These are phyloP conservation scores for Ophiobolus disseminans DNA, from an alignment of 2,329 filamentous ascomycete species.

Conservation along the genomic window DNA sequence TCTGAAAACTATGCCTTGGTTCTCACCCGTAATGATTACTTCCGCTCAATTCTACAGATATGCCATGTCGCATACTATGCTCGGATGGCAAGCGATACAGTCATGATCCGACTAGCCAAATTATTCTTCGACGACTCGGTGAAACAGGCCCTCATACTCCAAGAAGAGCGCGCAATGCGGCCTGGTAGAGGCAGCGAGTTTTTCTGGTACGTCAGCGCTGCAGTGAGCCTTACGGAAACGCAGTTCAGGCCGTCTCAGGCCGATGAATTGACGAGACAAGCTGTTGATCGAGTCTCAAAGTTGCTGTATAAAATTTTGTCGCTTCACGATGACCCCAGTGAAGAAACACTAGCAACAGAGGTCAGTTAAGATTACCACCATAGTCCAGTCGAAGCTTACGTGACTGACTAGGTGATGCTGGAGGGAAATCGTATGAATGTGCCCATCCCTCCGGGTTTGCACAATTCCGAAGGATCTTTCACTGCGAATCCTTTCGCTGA, in stretches of 20 bases:
- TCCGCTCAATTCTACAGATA: slow-evolving; percentile 24
- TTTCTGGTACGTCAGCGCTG: slow-evolving; percentile 46
- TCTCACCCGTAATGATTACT: slow-evolving; percentile 28
- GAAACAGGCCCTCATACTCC: slow-evolving; percentile 37
- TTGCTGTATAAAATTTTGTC: slow-evolving; percentile 28
- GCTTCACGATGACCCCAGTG: slow-evolving; percentile 22
- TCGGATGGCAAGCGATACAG: slow-evolving; percentile 6
- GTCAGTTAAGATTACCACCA: slow-evolving; percentile 6
- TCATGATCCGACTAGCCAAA: slow-evolving; percentile 16
- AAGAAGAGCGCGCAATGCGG: slow-evolving; percentile 42
- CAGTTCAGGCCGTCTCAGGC: slow-evolving; percentile 26
- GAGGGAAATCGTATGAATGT: background rate
- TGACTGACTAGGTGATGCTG: slow-evolving; percentile 5
- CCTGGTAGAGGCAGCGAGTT: slow-evolving; percentile 47
- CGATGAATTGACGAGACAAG: slow-evolving; percentile 30
- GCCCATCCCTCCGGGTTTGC: background rate
- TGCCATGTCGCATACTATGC: slow-evolving; percentile 29
- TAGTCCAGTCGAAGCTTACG: background rate
- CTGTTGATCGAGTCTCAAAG: slow-evolving; percentile 24
- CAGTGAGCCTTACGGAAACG: slow-evolving; percentile 38
- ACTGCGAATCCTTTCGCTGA: slow-evolving; percentile 5
- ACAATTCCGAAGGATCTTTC: background rate
- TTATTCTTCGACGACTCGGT: slow-evolving; percentile 13
- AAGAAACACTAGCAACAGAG: slow-evolving; percentile 18
- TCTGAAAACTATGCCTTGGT: slow-evolving; percentile 19